Base-by-base conservation (phyloP, 2,329 filamentous ascomycete species). In the Verticillium isaacii region DNA sequence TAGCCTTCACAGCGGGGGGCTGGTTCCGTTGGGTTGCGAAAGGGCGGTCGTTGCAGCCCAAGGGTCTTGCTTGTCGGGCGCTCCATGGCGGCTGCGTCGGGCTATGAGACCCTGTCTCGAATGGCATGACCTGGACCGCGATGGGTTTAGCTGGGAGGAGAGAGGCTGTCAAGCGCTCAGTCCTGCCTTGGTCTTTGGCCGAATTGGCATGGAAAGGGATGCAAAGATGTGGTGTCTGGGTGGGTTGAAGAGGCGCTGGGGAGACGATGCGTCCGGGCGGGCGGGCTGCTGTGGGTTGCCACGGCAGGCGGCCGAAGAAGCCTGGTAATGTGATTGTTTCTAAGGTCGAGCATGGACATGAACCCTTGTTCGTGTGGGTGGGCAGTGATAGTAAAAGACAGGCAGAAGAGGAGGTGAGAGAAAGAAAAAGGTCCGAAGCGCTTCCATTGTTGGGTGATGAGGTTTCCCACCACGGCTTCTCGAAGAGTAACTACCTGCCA, bases 61-160 rank as follows among this genome's bases (percentile, higher is more conserved):
- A 58, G 57, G 57, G 14, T 50, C 7, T 32, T 58, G 57, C 57
- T 58, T 58, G 57, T 58, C 32, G 36, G 57, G 57, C 57, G 37
- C 55, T 52, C 19, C n/a, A 52, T 23, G 19, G 45, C 45, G n/a
- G 45, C 19, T 25, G 45, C 45, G n/a, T 23, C 23, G 45, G 45
- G 45, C 45, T 19, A 12, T 23, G 45, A 14, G n/a, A 25, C 12
- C 17, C 11, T 52, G 37, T 41, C 37, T 41, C 17, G 37, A 41
- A 41, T 52, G 19, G 19, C 45, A 52, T 52, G 45, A 52, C 45
- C 45, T 52, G 45, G 45, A 23, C 19, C 45, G 11, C 12, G 19
- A 52, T 23, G n/a, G n/a, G 19, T 25, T 23, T 23, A 52, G 45
- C 45, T 52, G 45, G 45, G 19, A 23, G n/a, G 45, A 25, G 45